Evolutionary conservation across 495 filamentous ascomycete species (phyloP).

Genomic region (Immersiella caudata): DNA sequence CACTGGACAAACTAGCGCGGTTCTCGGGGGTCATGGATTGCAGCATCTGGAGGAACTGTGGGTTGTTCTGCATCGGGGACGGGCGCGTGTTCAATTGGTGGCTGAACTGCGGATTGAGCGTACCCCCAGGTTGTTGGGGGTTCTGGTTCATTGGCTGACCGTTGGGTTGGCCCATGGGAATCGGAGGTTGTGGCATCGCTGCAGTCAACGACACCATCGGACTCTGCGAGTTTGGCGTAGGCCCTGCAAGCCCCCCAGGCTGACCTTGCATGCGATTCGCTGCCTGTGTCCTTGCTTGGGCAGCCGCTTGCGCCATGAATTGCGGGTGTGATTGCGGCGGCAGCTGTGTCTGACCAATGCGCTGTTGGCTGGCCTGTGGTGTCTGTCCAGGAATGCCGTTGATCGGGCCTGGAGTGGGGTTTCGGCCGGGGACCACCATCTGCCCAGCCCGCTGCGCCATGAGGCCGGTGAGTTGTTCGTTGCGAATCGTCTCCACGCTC

Average conservation of each 20-base stretch:
- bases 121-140: slow-evolving; percentile 37
- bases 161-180: slow-evolving; percentile 44
- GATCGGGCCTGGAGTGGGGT: slow-evolving; percentile 46
- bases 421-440: slow-evolving; percentile 55
- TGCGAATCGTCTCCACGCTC: slow-evolving; percentile 53
- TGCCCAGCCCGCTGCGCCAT: slow-evolving; percentile 53
- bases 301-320: slow-evolving; percentile 41
- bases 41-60: slow-evolving; percentile 32
- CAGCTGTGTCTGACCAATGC: slow-evolving; percentile 39
- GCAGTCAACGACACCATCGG: slow-evolving; percentile 56
- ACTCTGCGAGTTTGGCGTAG: slow-evolving; percentile 51
- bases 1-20: slow-evolving; percentile 30
- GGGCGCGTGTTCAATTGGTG: slow-evolving; percentile 39
- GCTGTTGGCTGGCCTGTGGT: slow-evolving; percentile 38
- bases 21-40: slow-evolving; percentile 38
- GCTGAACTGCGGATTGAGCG: slow-evolving; percentile 37
- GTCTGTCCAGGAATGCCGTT: slow-evolving; percentile 41
- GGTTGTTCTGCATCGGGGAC: slow-evolving; percentile 25
- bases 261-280: slow-evolving; percentile 50
- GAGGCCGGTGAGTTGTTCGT: slow-evolving; percentile 50
- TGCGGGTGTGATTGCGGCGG: slow-evolving; percentile 40
- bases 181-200: slow-evolving; percentile 49
- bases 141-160: slow-evolving; percentile 43
- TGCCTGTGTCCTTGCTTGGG: slow-evolving; percentile 32
- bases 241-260: slow-evolving; percentile 47